Evolutionary conservation across 129 eudicot genomes (phyloP).

Genomic region (Artemisia annua): DNA sequence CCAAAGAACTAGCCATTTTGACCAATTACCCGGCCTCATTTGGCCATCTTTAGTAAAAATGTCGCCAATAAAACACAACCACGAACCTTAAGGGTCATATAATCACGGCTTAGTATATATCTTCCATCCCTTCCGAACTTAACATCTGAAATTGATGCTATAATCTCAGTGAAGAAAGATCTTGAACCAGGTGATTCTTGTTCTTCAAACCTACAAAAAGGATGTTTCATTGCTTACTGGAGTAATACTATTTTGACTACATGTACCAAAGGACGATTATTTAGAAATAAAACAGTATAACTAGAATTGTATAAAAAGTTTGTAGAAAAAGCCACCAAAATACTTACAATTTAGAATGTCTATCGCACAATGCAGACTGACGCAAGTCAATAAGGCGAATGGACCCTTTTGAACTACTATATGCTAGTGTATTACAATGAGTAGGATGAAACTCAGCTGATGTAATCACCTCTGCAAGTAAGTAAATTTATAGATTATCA

Average conservation of each 20-base stretch:
- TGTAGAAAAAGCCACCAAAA: slow-evolving; percentile 18
- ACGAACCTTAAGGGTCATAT: slow-evolving; percentile 95
- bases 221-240: not conserved
- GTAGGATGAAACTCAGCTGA: slow-evolving; percentile 98
- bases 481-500: not conserved
- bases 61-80: not conserved
- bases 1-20: no score
- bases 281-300: not conserved
- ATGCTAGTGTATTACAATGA: slow-evolving; percentile 89
- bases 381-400: slow-evolving; percentile 96
- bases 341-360: slow-evolving; percentile 90
- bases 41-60: not conserved
- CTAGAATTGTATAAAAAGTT: not conserved
- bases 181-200: slow-evolving; percentile 97
- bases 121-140: slow-evolving; percentile 90
- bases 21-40: no score
- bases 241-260: not conserved
- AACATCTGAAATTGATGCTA: slow-evolving; percentile 96
- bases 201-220: slow-evolving; percentile 78
- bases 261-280: not conserved
- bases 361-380: slow-evolving; percentile 93
- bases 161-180: slow-evolving; percentile 96
- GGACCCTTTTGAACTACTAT: slow-evolving; percentile 98
- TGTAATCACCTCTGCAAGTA: slow-evolving; percentile 95
- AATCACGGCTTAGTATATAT: slow-evolving; percentile 90